Evolutionary conservation across 2,329 filamentous ascomycete species (phyloP).

Genomic region (Septoria petroselini): DNA sequence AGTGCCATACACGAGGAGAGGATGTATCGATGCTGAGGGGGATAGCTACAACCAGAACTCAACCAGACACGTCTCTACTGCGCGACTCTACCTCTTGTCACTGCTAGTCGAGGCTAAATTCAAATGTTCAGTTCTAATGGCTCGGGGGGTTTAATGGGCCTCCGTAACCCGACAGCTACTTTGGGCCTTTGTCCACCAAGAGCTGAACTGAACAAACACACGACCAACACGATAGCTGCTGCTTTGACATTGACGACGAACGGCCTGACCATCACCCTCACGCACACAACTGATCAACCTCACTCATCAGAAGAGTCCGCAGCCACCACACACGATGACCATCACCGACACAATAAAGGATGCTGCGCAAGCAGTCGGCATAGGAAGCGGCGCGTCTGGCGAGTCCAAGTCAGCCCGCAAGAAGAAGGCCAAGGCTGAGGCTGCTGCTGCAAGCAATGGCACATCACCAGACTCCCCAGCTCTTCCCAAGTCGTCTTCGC

Average conservation of each 20-base stretch:
- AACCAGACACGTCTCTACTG: too few species aligned
- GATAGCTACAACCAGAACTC: too few species aligned
- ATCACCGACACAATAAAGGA: conserved; percentile 13
- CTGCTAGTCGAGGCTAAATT: too few species aligned
- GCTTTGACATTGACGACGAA: too few species aligned
- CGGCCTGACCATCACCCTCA: neutral
- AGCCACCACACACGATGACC: conserved; percentile 8
- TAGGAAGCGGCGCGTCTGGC: conserved; percentile 53
- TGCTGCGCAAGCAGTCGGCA: conserved; percentile 37
- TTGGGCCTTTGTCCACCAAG: too few species aligned
- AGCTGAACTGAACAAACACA: too few species aligned
- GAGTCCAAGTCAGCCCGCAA: conserved; percentile 54
- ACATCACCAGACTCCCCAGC: conserved; percentile 22
- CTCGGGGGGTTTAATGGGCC: too few species aligned
- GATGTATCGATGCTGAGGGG: too few species aligned
- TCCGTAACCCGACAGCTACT: too few species aligned
- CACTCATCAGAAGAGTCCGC: neutral
- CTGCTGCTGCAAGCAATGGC: conserved; percentile 33
- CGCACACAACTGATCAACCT: neutral
- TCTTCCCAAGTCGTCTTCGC: conserved; percentile 23
- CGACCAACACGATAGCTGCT: neutral
- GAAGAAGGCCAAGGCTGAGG: conserved; percentile 44
- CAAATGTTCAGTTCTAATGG: too few species aligned
- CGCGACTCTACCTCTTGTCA: too few species aligned
- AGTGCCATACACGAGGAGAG: too few species aligned